Percentiles rank a stretch among this genome's conserved stretches.
These are phyloP conservation scores for Fennellomyces sp. DNA, from an alignment of 371 early-diverging fungal genomes.

Conservation along the genomic window DNA sequence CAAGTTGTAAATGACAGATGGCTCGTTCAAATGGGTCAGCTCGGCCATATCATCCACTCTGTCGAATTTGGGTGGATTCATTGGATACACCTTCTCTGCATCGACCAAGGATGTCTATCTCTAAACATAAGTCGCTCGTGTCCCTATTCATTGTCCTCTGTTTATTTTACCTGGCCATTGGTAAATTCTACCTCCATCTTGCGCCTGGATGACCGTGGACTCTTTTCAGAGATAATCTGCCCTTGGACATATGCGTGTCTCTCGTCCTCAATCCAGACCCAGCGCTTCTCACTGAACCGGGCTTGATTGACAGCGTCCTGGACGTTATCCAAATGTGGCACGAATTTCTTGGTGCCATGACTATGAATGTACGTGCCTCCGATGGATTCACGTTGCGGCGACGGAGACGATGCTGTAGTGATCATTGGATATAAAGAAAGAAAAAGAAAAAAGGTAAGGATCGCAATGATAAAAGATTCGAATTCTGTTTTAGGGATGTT, in stretches of 20 bases:
- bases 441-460: constrained; percentile 2
- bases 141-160: constrained; percentile 1
- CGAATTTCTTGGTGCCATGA: constrained; percentile 48
- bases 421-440: constrained; percentile 13
- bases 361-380: constrained; percentile 53
- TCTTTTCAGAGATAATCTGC: constrained; percentile 63
- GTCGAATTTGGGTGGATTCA: constrained; percentile 99
- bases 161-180: constrained; percentile 67
- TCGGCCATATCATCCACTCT: constrained; percentile 99
- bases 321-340: constrained; percentile 43
- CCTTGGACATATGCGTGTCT: constrained; percentile 89
- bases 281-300: constrained; percentile 85
- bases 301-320: constrained; percentile 77
- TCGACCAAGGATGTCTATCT: constrained; percentile 64
- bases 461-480: not conserved
- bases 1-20: constrained; percentile 97
- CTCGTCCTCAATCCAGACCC: constrained; percentile 96
- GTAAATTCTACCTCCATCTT: constrained; percentile 69
- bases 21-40: constrained; percentile 97
- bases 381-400: not conserved
- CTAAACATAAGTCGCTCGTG: not conserved
- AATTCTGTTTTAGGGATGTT: not conserved
- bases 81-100: constrained; percentile 86
- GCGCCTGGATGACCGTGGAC: constrained; percentile 11
- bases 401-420: constrained; percentile 4